phyloP scores from a whole-genome alignment of 495 filamentous ascomycete genomes.

The Aspergillus indologenus region DNA sequence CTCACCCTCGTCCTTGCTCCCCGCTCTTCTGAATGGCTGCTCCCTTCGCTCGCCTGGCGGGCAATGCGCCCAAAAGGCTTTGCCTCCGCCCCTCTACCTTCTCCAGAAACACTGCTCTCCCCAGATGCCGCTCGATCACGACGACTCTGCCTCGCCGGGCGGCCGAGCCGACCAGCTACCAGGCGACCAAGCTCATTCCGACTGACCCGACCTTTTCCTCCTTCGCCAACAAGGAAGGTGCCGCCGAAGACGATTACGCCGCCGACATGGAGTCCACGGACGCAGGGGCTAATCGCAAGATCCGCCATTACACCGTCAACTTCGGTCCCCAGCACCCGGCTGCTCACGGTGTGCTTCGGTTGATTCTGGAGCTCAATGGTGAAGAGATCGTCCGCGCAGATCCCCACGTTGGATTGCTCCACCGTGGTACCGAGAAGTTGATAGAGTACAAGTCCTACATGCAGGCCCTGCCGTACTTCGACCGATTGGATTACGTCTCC shows the following conservation, averaged over 20 bases:
- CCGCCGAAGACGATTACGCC: conserved; percentile 39
- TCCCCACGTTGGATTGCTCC: conserved; percentile 94
- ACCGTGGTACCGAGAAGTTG: conserved; percentile 98
- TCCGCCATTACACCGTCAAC: conserved; percentile 99
- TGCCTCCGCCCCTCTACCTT: conserved; percentile 51
- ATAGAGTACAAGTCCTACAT: conserved; percentile 99
- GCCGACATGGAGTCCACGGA: conserved; percentile 48
- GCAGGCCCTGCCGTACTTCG: conserved; percentile 97
- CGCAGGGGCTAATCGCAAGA: conserved; percentile 71
- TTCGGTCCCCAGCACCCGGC: conserved; percentile 99
- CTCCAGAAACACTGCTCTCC: conserved; percentile 35
- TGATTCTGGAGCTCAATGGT: conserved; percentile 97
- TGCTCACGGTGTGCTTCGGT: conserved; percentile 94
- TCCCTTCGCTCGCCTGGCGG: conserved; percentile 60
- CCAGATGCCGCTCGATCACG: conserved; percentile 62
- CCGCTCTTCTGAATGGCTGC: conserved; percentile 58
- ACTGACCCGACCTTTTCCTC: conserved; percentile 56
- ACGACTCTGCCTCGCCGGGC: conserved; percentile 61
- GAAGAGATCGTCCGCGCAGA: conserved; percentile 96
- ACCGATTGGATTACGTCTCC: conserved; percentile 97
- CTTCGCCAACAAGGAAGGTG: conserved; percentile 45
- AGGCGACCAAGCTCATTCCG: conserved; percentile 58
- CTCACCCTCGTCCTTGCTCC: conserved; percentile 23
- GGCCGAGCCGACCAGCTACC: conserved; percentile 53
- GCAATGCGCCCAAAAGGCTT: conserved; percentile 63